Evolutionary conservation across 495 filamentous ascomycete species (phyloP), one percentile per base, ranked within the genome.

Genomic region (Mytilinidion resinicola): DNA sequence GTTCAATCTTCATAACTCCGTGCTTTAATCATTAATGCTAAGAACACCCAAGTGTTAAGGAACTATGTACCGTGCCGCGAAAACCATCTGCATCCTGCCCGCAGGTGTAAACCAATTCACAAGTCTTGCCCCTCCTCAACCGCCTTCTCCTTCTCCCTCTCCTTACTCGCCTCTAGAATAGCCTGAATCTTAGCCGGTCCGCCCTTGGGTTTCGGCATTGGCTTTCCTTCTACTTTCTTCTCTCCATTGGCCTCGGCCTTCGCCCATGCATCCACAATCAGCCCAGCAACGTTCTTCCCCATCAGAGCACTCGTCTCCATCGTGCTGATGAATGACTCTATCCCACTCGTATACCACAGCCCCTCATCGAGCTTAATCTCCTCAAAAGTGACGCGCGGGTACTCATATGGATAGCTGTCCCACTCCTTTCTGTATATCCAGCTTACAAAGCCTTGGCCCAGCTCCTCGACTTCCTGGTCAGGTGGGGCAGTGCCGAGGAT

Each of bases 231-330:
- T 30, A 9, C 46, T 14, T 1, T 25, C 17, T 49, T 30, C 7
- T 20, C 46, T 14, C 7, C 46, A 12, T 49, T 49, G 20, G 11
- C 38, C 41, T 55, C 34, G 15, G 44, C 41, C n/a, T 38, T 25
- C 11, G 35, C 37, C 78, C 81, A 85, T 38, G 79, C 83, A 63
- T 91, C 80, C 4, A 86, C 76, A 50, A 96, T 80, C 41, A 97
- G 73, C 25, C 78, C 77, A 11, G 93, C 93, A 38, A 97, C 87
- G 73, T 98, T 97, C 79, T 83, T 91, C 0, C 93, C 93, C 92
- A 96, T 96, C 65, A 97, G 70, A 0, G 87, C 85, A 69, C 87
- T 97, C 8, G 95, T 99, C 77, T 99, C 93, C 93, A 99, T 99
- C 0, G 93, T 96, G 12, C 84, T 90, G 57, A 97, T 95, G 65